Base-by-base conservation (phyloP, 2,329 filamentous ascomycete genomes). In the Epicoccum sorghinum region DNA sequence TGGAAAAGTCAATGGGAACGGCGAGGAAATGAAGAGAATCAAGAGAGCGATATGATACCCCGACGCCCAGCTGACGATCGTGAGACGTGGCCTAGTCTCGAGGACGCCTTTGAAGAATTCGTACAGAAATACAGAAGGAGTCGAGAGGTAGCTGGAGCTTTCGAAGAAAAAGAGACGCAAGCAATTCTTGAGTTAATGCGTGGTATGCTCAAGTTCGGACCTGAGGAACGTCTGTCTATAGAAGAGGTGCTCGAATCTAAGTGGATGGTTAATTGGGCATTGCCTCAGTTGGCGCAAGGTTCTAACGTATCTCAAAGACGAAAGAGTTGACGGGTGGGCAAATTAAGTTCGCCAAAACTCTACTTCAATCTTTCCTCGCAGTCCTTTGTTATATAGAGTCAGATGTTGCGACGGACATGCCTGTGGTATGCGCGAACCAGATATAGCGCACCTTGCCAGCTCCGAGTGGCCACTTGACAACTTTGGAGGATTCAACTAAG, bases 111-210 rank as follows among this genome's bases (percentile, higher is more conserved):
- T 33, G 45, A 57, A 50, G 27, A 53, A 39, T 49, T 50, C n/a
- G 46, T 54, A 45, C 49, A 57, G 24, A 57, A 53, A 23, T 57
- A 57, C 33, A 53, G 55, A 37, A 53, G 55, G 40, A 54, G 39
- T 30, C 25, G 36, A 25, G 40, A 54, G 30, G 50, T 23, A 7
- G 24, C 29, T 24, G 47, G 50, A 23, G 45, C 50, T 44, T 49
- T 44, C 14, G 56, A 59, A 14, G 48, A 59, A 18, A n/a, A 30
- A 42, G 56, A 59, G 35, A 56, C 48, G 14, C 32, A 39, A 39
- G 45, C 47, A 22, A 50, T 59, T 32, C 52, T 55, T 47, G 44
- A 56, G 23, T 46, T 59, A 24, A 53, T 59, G 45, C 56, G 56
- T 38, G 39, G 56, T 42, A 59, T 59, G 52, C 47, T 56, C 22